These are phyloP conservation scores for Aristolochia contorta DNA, from an alignment of 164 flowering plant species.

Conservation along the genomic window DNA sequence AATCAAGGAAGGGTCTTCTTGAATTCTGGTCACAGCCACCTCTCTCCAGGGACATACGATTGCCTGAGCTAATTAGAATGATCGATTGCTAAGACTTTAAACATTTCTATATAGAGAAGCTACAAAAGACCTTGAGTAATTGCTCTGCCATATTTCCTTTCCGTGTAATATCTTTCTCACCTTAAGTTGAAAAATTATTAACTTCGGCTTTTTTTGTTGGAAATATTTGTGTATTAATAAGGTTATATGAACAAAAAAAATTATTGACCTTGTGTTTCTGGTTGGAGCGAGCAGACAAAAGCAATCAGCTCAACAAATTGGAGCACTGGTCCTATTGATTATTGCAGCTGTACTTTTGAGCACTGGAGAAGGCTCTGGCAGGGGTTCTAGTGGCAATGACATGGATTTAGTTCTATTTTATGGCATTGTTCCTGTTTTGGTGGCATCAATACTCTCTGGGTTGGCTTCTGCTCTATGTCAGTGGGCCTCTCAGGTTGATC, in stretches of 20 bases:
- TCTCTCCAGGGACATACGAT: too few relatives aligned
- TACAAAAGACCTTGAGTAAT: too few relatives aligned
- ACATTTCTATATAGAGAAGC: too few relatives aligned
- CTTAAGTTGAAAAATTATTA: too few relatives aligned
- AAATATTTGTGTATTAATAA: conserved; percentile 6
- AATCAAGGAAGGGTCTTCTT: too few relatives aligned
- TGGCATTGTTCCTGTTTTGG: conserved; percentile 91
- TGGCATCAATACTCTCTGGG: conserved; percentile 98
- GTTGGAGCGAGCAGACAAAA: conserved; percentile 46
- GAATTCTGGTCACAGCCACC: too few relatives aligned
- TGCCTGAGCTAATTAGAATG: too few relatives aligned
- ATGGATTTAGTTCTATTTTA: conserved; percentile 57
- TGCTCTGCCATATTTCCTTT: too few relatives aligned
- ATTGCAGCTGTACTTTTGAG: conserved; percentile 87
- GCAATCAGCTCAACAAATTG: conserved; percentile 83
- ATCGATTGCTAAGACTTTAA: too few relatives aligned
- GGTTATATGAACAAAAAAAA: conserved; percentile 1
- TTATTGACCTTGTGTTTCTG: not conserved
- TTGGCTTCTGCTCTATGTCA: conserved; percentile 94
- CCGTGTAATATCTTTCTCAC: too few relatives aligned
- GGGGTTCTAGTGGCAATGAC: conserved; percentile 40
- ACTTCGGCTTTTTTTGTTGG: not conserved
- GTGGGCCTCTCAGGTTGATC: conserved; percentile 94
- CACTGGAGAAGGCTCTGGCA: conserved; percentile 88
- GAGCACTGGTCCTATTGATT: conserved; percentile 81